phyloP scores from a whole-genome alignment of 306 rosid species.

The Vicia sativa region DNA sequence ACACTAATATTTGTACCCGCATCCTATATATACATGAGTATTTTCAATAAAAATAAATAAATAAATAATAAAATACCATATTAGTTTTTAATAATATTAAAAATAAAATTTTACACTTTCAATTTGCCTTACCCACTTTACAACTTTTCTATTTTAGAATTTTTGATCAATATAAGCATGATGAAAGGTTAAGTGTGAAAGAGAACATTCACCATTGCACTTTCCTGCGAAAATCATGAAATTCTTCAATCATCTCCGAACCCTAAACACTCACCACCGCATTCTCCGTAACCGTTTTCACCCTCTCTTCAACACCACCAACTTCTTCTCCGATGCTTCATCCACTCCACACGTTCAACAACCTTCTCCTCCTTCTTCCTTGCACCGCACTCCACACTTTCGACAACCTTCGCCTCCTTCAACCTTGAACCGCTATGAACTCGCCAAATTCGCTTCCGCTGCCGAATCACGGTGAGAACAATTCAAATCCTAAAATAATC shows the following conservation, averaged over 20 bases:
- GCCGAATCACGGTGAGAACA: slow-evolving; percentile 68
- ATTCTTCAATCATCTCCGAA: slow-evolving; percentile 33
- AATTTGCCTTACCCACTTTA: no score
- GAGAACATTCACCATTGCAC: background rate
- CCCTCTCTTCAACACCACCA: slow-evolving; percentile 25
- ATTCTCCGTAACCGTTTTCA: slow-evolving; percentile 30
- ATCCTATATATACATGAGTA: no score
- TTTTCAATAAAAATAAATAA: no score
- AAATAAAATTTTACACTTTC: no score
- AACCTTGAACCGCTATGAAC: slow-evolving; percentile 64
- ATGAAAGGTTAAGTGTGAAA: no score
- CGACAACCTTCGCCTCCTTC: slow-evolving; percentile 45
- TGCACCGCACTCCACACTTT: slow-evolving; percentile 41
- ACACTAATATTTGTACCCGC: no score
- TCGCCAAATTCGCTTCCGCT: slow-evolving; percentile 73
- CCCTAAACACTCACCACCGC: slow-evolving; percentile 21
- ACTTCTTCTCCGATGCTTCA: slow-evolving; percentile 54
- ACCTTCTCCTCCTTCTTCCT: slow-evolving; percentile 51
- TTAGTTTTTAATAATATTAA: no score
- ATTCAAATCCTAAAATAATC: background rate
- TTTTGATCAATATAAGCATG: no score
- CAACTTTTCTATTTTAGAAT: no score
- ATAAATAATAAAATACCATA: no score
- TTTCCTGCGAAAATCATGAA: background rate
- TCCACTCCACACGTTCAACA: slow-evolving; percentile 10